Percentiles rank a stretch among this genome's conserved stretches.
phyloP scores from a whole-genome alignment of 1,284 basidiomycete species.

The Trichosporon sp. region DNA sequence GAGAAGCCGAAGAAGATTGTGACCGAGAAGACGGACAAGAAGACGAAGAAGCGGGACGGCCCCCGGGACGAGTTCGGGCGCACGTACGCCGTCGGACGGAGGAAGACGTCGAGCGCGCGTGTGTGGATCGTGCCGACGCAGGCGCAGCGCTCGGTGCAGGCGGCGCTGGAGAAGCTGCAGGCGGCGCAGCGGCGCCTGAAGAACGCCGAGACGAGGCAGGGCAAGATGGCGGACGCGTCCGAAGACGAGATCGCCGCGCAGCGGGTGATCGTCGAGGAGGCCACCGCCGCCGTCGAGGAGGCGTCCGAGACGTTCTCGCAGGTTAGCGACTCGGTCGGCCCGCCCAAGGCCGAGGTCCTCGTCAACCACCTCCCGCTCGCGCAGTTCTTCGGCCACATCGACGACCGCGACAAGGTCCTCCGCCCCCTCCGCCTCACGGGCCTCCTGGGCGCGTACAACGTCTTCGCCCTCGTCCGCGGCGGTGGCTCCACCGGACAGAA shows the following conservation, averaged over 20 bases:
- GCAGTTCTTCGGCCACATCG: slow-evolving; percentile 70
- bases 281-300: slow-evolving; percentile 2
- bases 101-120: slow-evolving; percentile 79
- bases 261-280: neutral
- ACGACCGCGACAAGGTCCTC: slow-evolving; percentile 73
- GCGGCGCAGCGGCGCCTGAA: neutral
- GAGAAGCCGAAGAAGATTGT: slow-evolving; percentile 9
- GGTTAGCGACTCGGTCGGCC: slow-evolving; percentile 16
- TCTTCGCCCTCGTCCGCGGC: slow-evolving; percentile 81
- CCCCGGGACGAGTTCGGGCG: slow-evolving; percentile 69
- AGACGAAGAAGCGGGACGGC: slow-evolving; percentile 37
- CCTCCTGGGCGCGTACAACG: slow-evolving; percentile 83
- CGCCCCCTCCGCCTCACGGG: slow-evolving; percentile 80
- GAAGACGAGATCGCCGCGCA: neutral
- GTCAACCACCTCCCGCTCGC: slow-evolving; percentile 78
- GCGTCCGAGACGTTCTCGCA: neutral
- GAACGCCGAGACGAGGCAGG: slow-evolving; percentile 3
- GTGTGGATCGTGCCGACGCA: slow-evolving; percentile 89
- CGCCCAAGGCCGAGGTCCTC: slow-evolving; percentile 60
- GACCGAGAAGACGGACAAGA: slow-evolving; percentile 51
- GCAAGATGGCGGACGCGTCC: neutral
- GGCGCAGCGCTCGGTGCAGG: slow-evolving; percentile 17
- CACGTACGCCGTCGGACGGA: slow-evolving; percentile 73
- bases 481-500: slow-evolving; percentile 88
- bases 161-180: neutral